Evolutionary conservation across 2,329 filamentous ascomycete genomes (phyloP).

Genomic region (Colletotrichum gloeosporioides): DNA sequence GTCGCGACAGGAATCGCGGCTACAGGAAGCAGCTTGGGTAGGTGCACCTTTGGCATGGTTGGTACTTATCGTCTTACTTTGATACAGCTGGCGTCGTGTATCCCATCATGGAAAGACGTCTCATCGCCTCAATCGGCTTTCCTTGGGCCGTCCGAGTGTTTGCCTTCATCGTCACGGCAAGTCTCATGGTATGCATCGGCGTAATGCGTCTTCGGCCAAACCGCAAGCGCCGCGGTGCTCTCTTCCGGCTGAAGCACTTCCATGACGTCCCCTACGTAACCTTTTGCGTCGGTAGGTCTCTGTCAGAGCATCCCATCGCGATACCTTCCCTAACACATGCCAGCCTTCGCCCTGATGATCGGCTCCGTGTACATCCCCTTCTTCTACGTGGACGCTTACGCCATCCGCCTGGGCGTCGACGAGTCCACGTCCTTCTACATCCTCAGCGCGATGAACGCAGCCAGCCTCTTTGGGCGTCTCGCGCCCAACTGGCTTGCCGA

Average conservation of each 20-base stretch:
- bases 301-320: not conserved
- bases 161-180: slow-evolving; percentile 10
- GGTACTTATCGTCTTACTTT: not conserved
- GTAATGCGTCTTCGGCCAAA: slow-evolving; percentile 13
- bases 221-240: slow-evolving; percentile 1
- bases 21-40: slow-evolving; percentile 35
- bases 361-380: slow-evolving; percentile 17
- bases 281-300: slow-evolving; percentile 1
- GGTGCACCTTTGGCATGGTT: not conserved
- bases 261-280: not conserved
- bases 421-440: slow-evolving; percentile 12
- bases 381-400: slow-evolving; percentile 14
- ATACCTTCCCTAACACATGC: not conserved
- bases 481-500: slow-evolving; percentile 22
- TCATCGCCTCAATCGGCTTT: slow-evolving; percentile 7
- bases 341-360: slow-evolving; percentile 13
- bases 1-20: slow-evolving; percentile 38
- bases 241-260: slow-evolving; percentile 11
- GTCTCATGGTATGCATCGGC: slow-evolving; percentile 6
- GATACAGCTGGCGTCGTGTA: slow-evolving; percentile 5
- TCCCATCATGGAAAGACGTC: slow-evolving; percentile 5
- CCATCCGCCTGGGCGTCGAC: slow-evolving; percentile 12
- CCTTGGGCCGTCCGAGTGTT: slow-evolving; percentile 15
- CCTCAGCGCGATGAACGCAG: slow-evolving; percentile 23
- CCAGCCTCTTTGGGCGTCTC: slow-evolving; percentile 20